A percentile compares a stretch with the other conserved stretches of the same genome.
These are phyloP conservation scores for Coprinopsis marcescibilis DNA, from an alignment of 768 basidiomycete species.

Conservation along the genomic window DNA sequence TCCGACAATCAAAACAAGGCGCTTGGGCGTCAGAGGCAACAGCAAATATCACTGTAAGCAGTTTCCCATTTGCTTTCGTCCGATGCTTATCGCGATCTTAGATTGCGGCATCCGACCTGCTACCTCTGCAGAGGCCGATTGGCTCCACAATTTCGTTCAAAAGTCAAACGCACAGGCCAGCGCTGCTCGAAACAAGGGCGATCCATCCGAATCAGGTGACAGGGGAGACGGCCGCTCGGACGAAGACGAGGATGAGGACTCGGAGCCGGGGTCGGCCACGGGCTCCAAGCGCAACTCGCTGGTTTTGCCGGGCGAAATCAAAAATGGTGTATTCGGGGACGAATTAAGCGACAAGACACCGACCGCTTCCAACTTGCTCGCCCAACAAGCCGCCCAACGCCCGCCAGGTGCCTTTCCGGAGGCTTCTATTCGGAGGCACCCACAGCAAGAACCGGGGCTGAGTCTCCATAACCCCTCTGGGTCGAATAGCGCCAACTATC, in stretches of 20 bases:
- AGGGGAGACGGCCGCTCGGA: slow-evolving; percentile 70
- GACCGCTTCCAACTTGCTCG: slow-evolving; percentile 69
- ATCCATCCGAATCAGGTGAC: slow-evolving; percentile 54
- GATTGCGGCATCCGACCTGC: slow-evolving; percentile 92
- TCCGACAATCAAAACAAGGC: slow-evolving; percentile 91
- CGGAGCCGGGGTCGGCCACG: slow-evolving; percentile 61
- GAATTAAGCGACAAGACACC: slow-evolving; percentile 84
- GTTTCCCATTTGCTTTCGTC: slow-evolving; percentile 25
- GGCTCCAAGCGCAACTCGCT: slow-evolving; percentile 73
- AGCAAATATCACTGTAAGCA: slow-evolving; percentile 88
- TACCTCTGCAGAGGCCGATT: slow-evolving; percentile 87
- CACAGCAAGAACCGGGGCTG: slow-evolving; percentile 50
- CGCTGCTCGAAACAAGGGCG: slow-evolving; percentile 66
- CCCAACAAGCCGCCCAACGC: slow-evolving; percentile 67
- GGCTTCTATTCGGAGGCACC: slow-evolving; percentile 73
- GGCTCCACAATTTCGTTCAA: slow-evolving; percentile 87
- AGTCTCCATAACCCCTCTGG: slow-evolving; percentile 54
- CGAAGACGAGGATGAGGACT: slow-evolving; percentile 86
- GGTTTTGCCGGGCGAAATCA: slow-evolving; percentile 57
- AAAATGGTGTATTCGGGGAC: slow-evolving; percentile 49
- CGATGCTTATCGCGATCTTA: slow-evolving; percentile 31
- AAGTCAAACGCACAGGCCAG: slow-evolving; percentile 86
- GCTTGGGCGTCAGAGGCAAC: slow-evolving; percentile 88
- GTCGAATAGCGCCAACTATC: slow-evolving; percentile 39
- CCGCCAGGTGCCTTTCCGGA: slow-evolving; percentile 58